Evolutionary conservation across 208 protist genomes (phyloP).

Genomic region (Borovskyia barvae): DNA sequence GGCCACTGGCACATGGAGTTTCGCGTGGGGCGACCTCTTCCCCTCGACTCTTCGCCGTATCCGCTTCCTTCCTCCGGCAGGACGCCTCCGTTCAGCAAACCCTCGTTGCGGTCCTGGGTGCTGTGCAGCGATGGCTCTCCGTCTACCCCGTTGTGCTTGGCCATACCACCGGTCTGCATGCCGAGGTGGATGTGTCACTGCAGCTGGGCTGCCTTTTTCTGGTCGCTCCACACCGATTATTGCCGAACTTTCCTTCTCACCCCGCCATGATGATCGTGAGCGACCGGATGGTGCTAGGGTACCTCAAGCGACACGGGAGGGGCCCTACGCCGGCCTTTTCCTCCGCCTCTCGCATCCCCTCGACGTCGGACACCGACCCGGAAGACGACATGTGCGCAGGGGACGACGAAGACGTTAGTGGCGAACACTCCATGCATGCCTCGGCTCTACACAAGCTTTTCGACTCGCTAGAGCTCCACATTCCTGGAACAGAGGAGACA

Average conservation of each 20-base stretch:
- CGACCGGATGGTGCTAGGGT: constrained; percentile 5
- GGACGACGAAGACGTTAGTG: no score
- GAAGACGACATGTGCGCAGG: no score
- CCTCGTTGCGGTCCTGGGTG: constrained; percentile 2
- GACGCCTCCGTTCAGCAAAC: constrained; percentile 8
- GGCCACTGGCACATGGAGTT: not conserved
- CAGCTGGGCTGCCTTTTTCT: constrained; percentile 32
- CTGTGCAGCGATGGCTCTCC: constrained; percentile 22
- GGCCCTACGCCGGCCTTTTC: not conserved
- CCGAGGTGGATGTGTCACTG: constrained; percentile 30
- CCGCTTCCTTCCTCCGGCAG: constrained; percentile 22
- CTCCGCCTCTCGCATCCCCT: not conserved
- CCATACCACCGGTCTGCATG: not conserved
- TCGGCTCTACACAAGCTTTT: no score
- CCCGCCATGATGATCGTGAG: not conserved
- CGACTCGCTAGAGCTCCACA: no score
- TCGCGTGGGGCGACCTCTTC: not conserved
- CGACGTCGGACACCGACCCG: no score
- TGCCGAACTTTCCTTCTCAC: not conserved
- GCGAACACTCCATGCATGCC: no score
- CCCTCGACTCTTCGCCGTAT: constrained; percentile 38
- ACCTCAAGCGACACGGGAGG: not conserved
- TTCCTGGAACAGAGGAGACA: no score
- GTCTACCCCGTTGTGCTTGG: constrained; percentile 31
- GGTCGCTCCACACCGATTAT: constrained; percentile 10